A percentile compares a stretch with the other conserved stretches of the same genome.
phyloP scores from a whole-genome alignment of 192 early-diverging fungal genomes.

The Radiomyces spectabilis region DNA sequence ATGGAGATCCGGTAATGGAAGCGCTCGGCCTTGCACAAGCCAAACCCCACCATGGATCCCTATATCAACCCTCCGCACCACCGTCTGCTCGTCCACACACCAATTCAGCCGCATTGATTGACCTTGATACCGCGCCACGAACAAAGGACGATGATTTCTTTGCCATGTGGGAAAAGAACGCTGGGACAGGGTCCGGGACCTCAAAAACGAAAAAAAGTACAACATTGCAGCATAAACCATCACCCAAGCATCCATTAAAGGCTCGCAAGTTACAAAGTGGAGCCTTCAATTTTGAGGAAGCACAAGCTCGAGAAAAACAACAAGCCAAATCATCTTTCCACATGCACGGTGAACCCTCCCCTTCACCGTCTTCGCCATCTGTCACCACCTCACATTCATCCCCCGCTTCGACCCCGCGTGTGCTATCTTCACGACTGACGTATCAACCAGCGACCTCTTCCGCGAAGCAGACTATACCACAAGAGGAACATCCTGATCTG shows the following conservation, averaged over 20 bases:
- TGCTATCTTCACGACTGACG: too few species aligned
- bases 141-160: conserved; percentile 13
- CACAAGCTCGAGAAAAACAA: conserved; percentile 79
- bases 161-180: conserved; percentile 2
- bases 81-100: background rate
- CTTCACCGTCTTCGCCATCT: too few species aligned
- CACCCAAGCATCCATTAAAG: background rate
- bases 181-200: too few species aligned
- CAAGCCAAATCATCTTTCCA: too few species aligned
- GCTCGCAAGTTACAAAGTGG: conserved; percentile 26
- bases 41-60: background rate
- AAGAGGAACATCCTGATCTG: conserved; percentile 16
- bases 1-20: too few species aligned
- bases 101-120: background rate
- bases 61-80: background rate
- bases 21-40: too few species aligned
- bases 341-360: too few species aligned
- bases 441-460: too few species aligned
- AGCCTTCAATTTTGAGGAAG: conserved; percentile 82
- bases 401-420: too few species aligned
- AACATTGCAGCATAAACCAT: background rate
- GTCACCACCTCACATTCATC: too few species aligned
- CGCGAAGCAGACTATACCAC: too few species aligned
- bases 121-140: background rate
- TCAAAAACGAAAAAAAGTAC: background rate